A percentile compares a stretch with the other conserved stretches of the same genome.
phyloP scores from a whole-genome alignment of 495 filamentous ascomycete genomes.

The Penicillium cinerascens region DNA sequence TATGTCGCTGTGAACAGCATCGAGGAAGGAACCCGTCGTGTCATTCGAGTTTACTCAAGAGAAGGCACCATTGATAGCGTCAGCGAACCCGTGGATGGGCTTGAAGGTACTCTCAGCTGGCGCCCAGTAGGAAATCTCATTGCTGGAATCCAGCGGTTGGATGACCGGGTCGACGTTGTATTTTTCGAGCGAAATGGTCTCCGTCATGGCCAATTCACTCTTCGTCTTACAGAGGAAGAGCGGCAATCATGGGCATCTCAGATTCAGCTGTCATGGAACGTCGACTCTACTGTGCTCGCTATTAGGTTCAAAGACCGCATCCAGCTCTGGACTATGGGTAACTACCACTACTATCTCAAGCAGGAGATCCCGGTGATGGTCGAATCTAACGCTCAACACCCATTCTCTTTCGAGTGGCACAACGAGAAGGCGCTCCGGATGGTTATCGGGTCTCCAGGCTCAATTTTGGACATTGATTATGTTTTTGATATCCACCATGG shows the following conservation, averaged over 20 bases:
- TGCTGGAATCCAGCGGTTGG: conserved; percentile 70
- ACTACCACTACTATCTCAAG: conserved; percentile 98
- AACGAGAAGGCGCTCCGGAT: conserved; percentile 74
- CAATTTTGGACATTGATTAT: conserved; percentile 64
- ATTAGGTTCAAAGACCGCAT: conserved; percentile 69
- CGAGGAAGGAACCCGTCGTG: conserved; percentile 62
- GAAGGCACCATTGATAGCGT: conserved; percentile 88
- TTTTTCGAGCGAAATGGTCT: conserved; percentile 97
- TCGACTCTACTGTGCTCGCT: conserved; percentile 86
- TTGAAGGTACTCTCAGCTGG: conserved; percentile 88
- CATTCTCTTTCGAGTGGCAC: conserved; percentile 66
- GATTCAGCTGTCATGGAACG: conserved; percentile 77
- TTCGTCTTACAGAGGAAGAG: conserved; percentile 62
- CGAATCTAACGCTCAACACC: conserved; percentile 19
- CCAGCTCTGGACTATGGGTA: conserved; percentile 95
- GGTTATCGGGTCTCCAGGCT: conserved; percentile 42
- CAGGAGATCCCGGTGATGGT: conserved; percentile 64
- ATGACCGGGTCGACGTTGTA: conserved; percentile 72
- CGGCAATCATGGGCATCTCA: conserved; percentile 50
- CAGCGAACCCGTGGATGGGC: conserved; percentile 86
- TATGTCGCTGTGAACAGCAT: conserved; percentile 83
- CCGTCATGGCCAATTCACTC: conserved; percentile 84
- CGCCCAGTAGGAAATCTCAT: conserved; percentile 86
- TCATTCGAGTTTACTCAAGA: conserved; percentile 83
- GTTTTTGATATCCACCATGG: conserved; percentile 63